A percentile compares a stretch with the other conserved stretches of the same genome.
These are phyloP conservation scores for Bipolaris gigantea DNA, from an alignment of 2,329 filamentous ascomycete genomes.

Conservation along the genomic window DNA sequence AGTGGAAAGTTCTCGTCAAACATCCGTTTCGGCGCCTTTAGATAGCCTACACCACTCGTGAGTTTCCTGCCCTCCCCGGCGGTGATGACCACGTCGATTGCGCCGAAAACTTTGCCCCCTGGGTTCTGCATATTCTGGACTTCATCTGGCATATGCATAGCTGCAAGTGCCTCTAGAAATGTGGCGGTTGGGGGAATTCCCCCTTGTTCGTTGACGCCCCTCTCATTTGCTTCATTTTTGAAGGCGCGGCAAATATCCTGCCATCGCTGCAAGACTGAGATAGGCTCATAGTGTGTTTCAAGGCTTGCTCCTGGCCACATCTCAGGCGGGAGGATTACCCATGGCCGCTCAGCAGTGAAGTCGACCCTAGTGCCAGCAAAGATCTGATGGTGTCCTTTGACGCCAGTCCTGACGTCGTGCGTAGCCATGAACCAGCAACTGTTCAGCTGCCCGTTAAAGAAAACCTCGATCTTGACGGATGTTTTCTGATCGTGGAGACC, in stretches of 20 bases:
- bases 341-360: slow-evolving; percentile 49
- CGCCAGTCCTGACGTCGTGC: slow-evolving; percentile 22
- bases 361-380: slow-evolving; percentile 48
- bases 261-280: slow-evolving; percentile 39
- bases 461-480: slow-evolving; percentile 53
- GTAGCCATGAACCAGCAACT: slow-evolving; percentile 33
- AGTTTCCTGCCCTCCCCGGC: slow-evolving; percentile 34
- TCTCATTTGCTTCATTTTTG: slow-evolving; percentile 36
- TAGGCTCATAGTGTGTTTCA: slow-evolving; percentile 5
- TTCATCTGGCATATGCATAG: slow-evolving; percentile 42
- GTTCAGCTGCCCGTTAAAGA: slow-evolving; percentile 51
- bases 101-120: slow-evolving; percentile 36
- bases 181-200: slow-evolving; percentile 41
- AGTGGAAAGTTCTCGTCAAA: slow-evolving; percentile 23
- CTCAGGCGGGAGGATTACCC: slow-evolving; percentile 44
- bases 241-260: slow-evolving; percentile 34
- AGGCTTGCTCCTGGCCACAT: slow-evolving; percentile 27
- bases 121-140: slow-evolving; percentile 37
- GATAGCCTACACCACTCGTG: slow-evolving; percentile 22
- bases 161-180: slow-evolving; percentile 45
- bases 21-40: slow-evolving; percentile 30
- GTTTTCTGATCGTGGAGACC: slow-evolving; percentile 25
- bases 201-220: slow-evolving; percentile 40
- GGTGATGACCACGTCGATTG: slow-evolving; percentile 46
- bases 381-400: slow-evolving; percentile 25